Conservation (phyloP, 768 basidiomycete genomes). For the Tephrocybe rancida region DNA sequence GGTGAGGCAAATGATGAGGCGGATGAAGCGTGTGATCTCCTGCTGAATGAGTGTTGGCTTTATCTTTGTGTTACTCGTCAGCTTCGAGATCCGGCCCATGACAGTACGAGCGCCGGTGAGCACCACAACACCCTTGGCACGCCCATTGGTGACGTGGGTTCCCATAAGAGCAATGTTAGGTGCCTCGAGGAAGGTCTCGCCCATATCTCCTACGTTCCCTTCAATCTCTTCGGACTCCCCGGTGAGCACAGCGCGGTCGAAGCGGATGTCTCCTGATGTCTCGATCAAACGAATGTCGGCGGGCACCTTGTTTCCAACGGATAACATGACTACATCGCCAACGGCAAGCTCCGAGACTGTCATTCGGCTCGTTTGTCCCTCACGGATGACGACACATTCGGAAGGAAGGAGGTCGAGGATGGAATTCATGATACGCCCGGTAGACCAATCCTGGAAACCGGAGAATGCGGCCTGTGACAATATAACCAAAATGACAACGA, state of each 20-base stretch:
- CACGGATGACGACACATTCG: conserved; percentile 18
- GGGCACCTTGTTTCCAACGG: conserved; percentile 20
- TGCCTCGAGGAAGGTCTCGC: conserved; percentile 50
- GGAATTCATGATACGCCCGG: conserved; percentile 21
- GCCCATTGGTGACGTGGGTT: conserved; percentile 43
- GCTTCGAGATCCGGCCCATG: conserved; percentile 58
- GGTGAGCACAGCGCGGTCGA: conserved; percentile 58
- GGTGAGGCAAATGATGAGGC: conserved; percentile 47
- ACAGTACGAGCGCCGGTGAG: conserved; percentile 45
- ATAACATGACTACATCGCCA: conserved; percentile 18
- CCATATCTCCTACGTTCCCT: conserved; percentile 45
- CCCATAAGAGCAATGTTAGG: conserved; percentile 51
- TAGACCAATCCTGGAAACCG: conserved; percentile 20
- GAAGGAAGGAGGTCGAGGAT: conserved; percentile 20
- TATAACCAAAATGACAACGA: conserved; percentile 16
- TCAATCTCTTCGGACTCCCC: conserved; percentile 51
- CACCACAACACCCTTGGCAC: conserved; percentile 42
- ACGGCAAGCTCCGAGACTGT: conserved; percentile 15
- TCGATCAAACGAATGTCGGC: conserved; percentile 55
- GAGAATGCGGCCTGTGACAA: conserved; percentile 15
- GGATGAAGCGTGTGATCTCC: conserved; percentile 55
- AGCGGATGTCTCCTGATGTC: conserved; percentile 50
- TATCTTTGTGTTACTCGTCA: conserved; percentile 48
- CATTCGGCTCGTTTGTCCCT: conserved; percentile 13
- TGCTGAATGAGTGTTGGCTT: conserved; percentile 49